Base-by-base conservation (phyloP, 139 green algal genomes). In the Ettlia oleoabundans region DNA sequence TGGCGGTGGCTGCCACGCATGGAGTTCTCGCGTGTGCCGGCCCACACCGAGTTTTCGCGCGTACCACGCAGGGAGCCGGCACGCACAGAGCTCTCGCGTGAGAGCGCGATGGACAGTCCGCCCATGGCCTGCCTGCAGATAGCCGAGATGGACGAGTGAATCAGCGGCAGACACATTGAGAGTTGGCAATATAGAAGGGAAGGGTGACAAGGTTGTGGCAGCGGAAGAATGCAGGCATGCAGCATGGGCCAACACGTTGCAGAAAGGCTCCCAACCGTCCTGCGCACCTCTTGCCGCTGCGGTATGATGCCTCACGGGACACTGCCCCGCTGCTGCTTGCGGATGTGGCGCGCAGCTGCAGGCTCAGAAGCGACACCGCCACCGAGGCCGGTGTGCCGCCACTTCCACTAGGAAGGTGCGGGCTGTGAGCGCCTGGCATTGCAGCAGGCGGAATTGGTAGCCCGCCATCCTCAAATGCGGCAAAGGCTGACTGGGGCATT, bases 71-170 rank as follows among this genome's bases (percentile, higher is more conserved):
- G 6, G 38, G 66, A 26, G 68, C 80, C 80, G 24, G n/a, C 71
- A 1, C 72, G 71, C 6, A 74, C 32, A 3, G 67, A 80, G 35
- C 40, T 51, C 21, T 85, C 81, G 0, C 81, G 63, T 2, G 81
- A 85, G 55, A 85, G 70, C 0, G 81, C 81, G 18, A 55, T 33
- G 47, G 43, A 77, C 1, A 85, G 70, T 42, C 70, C 81, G 28
- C 81, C 81, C 61, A 53, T 3, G 26, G 70, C 70, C 43, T 82
- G 77, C 75, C 77, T 82, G 77, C 64, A 58, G 3, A 9, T 8
- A 40, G 0, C 28, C 41, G 21, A 2, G 26, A 51, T 28, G 68
- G 19, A 62, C 7, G 26, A 64, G 30, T 42, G 5, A 10, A 1
- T 6, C 7, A 19, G 67, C 26, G 8, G 61, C 24, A 15, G 61